A percentile compares a stretch with the other conserved stretches of the same genome.
phyloP scores from a whole-genome alignment of 1,284 basidiomycete species.

The Cutaneotrichosporon daszewskae region DNA sequence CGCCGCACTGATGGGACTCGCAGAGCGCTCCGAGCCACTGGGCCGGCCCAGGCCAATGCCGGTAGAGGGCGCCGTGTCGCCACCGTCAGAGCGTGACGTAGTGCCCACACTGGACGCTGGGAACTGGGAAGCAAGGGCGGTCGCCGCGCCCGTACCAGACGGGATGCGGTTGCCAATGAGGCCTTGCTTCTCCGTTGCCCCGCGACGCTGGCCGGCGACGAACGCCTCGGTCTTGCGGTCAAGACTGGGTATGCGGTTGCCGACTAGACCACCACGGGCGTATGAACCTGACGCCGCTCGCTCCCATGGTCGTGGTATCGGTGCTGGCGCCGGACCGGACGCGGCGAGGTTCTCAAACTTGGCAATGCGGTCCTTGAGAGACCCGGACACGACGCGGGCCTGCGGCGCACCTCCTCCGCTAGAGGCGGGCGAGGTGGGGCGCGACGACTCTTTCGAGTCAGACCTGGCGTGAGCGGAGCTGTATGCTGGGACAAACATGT shows the following conservation, averaged over 20 bases:
- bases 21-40: not conserved
- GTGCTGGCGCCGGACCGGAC: not conserved
- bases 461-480: constrained; percentile 9
- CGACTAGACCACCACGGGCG: constrained; percentile 35
- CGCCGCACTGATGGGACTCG: constrained; percentile 10
- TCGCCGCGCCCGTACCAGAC: constrained; percentile 1
- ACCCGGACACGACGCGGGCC: constrained; percentile 33
- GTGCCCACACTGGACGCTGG: too few species aligned
- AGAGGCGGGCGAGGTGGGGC: not conserved
- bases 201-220: constrained; percentile 18
- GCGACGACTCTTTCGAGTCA: constrained; percentile 9
- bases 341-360: constrained; percentile 37
- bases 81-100: not conserved
- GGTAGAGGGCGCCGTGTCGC: not conserved
- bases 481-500: too few species aligned
- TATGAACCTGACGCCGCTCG: constrained; percentile 7
- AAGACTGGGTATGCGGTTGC: constrained; percentile 40
- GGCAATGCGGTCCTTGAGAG: constrained; percentile 46
- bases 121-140: too few species aligned
- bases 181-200: constrained; percentile 34
- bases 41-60: not conserved
- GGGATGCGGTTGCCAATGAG: constrained; percentile 44
- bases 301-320: not conserved
- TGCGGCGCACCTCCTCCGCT: constrained; percentile 11
- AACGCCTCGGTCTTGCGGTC: constrained; percentile 41